Percentiles rank a stretch among this genome's conserved stretches.
Conservation (phyloP, 2,329 filamentous ascomycete genomes). For the Alternaria consortialis region DNA sequence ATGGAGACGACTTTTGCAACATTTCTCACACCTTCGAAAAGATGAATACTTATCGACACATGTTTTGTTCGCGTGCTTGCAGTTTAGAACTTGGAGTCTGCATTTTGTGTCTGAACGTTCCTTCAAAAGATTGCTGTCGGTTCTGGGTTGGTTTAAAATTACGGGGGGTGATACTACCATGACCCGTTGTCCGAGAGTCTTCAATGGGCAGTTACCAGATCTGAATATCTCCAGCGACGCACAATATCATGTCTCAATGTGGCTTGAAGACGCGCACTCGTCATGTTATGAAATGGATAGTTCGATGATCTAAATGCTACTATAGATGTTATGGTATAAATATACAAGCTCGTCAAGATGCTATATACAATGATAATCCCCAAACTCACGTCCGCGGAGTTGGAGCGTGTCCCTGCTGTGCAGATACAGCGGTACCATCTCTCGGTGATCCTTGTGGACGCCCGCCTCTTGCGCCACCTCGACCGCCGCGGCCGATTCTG, state of each 20-base stretch:
- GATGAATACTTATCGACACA: too few relatives aligned
- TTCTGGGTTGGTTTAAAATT: too few relatives aligned
- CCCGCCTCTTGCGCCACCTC: slow-evolving; percentile 37
- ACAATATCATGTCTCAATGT: background rate
- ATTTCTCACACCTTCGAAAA: too few relatives aligned
- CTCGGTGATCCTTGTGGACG: slow-evolving; percentile 24
- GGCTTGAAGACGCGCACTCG: background rate
- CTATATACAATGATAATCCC: background rate
- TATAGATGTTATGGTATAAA: background rate
- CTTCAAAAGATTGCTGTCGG: too few relatives aligned
- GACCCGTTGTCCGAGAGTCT: background rate
- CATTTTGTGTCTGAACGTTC: too few relatives aligned
- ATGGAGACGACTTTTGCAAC: too few relatives aligned
- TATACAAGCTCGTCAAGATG: background rate
- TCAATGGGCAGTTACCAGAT: background rate
- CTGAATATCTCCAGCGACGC: background rate
- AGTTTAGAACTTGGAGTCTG: too few relatives aligned
- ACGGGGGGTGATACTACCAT: too few relatives aligned
- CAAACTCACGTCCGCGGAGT: background rate
- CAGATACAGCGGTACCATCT: slow-evolving; percentile 16
- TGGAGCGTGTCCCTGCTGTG: background rate
- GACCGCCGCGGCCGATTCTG: slow-evolving; percentile 28
- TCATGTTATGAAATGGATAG: background rate
- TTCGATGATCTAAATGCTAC: background rate
- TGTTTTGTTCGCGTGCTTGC: too few relatives aligned